Conservation (phyloP, 139 green algal genomes). For the Micromonas pusilla region DNA sequence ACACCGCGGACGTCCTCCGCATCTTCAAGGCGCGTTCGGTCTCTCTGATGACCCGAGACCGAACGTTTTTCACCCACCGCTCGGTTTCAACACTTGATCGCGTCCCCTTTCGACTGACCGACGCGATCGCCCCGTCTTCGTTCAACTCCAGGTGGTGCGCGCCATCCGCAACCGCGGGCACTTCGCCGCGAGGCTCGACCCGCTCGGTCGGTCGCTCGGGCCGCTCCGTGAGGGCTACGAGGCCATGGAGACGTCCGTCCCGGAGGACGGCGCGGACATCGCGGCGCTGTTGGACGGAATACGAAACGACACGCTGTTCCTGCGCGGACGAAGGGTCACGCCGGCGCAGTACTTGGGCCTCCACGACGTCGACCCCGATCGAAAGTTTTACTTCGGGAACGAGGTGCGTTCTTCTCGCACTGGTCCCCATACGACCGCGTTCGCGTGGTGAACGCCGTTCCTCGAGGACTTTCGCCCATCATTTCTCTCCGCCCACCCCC, state of each 20-base stretch:
- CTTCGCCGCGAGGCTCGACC: slow-evolving; percentile 14
- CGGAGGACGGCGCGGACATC: slow-evolving; percentile 3
- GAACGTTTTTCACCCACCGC: no score
- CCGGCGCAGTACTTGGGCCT: slow-evolving; percentile 14
- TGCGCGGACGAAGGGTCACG: not conserved
- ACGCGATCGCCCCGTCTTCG: no score
- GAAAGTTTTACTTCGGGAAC: slow-evolving; percentile 1
- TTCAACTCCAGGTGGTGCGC: not conserved
- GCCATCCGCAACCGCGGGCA: slow-evolving; percentile 22
- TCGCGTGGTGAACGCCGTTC: no score
- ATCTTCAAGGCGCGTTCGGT: no score
- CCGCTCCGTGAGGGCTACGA: slow-evolving; percentile 9
- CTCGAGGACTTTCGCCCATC: no score
- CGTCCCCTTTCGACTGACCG: no score
- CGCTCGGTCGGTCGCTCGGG: slow-evolving; percentile 18
- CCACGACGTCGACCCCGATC: not conserved
- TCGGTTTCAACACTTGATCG: no score
- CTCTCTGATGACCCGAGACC: no score
- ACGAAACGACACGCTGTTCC: not conserved
- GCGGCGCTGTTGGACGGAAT: not conserved
- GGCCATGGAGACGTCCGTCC: not conserved
- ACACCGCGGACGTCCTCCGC: not conserved
- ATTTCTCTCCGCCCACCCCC: no score
- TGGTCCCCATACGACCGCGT: no score
- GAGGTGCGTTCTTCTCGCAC: no score